Base-by-base conservation (phyloP, 441 rosid genomes). In the Mallotus repandus region DNA sequence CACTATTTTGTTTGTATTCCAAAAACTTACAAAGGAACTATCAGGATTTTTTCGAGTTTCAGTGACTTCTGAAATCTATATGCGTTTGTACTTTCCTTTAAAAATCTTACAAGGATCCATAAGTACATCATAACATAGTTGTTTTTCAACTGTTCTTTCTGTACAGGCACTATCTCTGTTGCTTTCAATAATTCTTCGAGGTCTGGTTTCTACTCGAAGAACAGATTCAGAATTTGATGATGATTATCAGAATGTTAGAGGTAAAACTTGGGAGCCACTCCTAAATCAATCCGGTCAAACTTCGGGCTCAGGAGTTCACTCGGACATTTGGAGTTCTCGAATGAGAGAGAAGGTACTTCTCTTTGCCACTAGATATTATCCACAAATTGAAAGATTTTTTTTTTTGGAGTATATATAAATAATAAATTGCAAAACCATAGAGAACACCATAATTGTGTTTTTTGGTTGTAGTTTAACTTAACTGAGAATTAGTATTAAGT, bases 311-410 rank as follows among this genome's bases (percentile, higher is more conserved):
- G 87, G 80, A 45, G 77, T 69, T 67, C 86, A 77, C 72, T 79
- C 89, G 55, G 94, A 88, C 70, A 63, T 84, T 22, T 92, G 92
- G 97, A 90, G 91, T 78, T 83, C 86, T 64, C 82, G 88, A 58
- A 86, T 91, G 58, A 87, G 93, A 77, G 97, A 89, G 74, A 92
- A 88, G 97, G 97, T 94, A 83, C 21, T 56, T 57, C 58, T 38
- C 52, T 66, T 79, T 48, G n/a, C 66, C 35, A 25, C 6, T 22
- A 11, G 19, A 53, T 15, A 41, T 65, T 52, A 35, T 7, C 10
- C 21, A 16, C 63, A 55, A 22, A 46, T 53, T 69, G 13, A 19
- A 64, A 22, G 21, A 41, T 71, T 21, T 7, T 38, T 25, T 25
- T 18, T 70, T 16, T 48, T n/a, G 58, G 29, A 54, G 14, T 29